Base-by-base conservation (phyloP, 176 grass and related monocot genomes). In the Microstegium vimineum region DNA sequence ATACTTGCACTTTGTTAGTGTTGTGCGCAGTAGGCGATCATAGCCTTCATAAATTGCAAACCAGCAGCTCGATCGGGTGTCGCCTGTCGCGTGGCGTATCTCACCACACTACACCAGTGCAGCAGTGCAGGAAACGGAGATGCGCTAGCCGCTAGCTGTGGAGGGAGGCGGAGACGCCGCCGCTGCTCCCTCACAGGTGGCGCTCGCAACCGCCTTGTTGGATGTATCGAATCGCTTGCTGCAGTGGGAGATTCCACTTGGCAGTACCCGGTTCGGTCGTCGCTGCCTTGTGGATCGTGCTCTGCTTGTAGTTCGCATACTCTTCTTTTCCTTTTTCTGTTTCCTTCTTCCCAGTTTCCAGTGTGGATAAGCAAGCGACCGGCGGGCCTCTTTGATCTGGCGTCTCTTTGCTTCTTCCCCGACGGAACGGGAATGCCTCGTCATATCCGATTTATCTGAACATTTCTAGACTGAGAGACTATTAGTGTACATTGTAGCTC, bases 331-430 rank as follows among this genome's bases (percentile, higher is more conserved):
- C 7, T 56, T 56, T 56, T n/a, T 9, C 2, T 23, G n/a, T n/a
- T n/a, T n/a, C n/a, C 10, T 56, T 23, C 1, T 56, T 10, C 20
- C 52, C 22, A 23, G 52, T 66, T 37, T 37, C 22, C 37, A 41
- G 34, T 34, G 34, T 54, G 71, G 83, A 89, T 89, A 89, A 77
- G 74, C 42, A 25, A n/a, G 12, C 38, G 16, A 0, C 40, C 15
- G 62, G n/a, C 32, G 51, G 18, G 68, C 2, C 38, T 43, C 23
- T 4, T 17, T 30, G 25, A 31, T 30, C 28, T 31, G 5, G 40
- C 26, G 23, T 74, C 73, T 71, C 60, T 89, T 89, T 63, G 69
- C 64, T 76, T 85, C 54, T 56, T 77, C 56, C 77, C 80, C 70
- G 40, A 89, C 52, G 72, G 57, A 74, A 85, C 62, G 47, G 86